Conservation (phyloP, 148 eudicot species). For the Fallopia convolvulus region DNA sequence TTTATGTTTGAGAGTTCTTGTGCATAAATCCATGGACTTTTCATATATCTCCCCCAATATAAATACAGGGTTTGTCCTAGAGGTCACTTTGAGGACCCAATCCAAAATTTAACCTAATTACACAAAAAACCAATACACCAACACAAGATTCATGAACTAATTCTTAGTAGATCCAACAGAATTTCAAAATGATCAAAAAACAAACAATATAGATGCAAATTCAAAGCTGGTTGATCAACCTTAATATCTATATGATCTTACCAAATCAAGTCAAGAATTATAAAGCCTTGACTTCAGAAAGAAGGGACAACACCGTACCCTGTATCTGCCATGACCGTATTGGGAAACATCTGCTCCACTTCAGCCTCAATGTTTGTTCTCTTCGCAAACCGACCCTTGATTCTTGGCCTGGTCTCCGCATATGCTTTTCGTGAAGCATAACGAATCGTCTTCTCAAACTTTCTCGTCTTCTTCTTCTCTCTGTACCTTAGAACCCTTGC, state of each 20-base stretch:
- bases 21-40: too few species aligned
- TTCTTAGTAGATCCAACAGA: not conserved
- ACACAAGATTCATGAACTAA: not conserved
- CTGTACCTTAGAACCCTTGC: slow-evolving; percentile 86
- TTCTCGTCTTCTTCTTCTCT: slow-evolving; percentile 86
- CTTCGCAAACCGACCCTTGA: slow-evolving; percentile 94
- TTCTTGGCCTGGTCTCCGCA: slow-evolving; percentile 91
- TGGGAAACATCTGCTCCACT: slow-evolving; percentile 42
- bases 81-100: too few species aligned
- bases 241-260: not conserved
- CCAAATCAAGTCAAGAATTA: not conserved
- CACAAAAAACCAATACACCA: not conserved
- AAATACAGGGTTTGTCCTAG: too few species aligned
- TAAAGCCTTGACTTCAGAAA: slow-evolving; percentile 16
- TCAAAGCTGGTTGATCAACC: not conserved
- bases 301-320: slow-evolving; percentile 57
- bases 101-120: not conserved
- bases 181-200: not conserved
- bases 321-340: slow-evolving; percentile 22
- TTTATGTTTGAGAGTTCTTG: too few species aligned
- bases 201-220: not conserved
- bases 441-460: slow-evolving; percentile 90
- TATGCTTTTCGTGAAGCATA: slow-evolving; percentile 98
- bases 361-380: slow-evolving; percentile 49
- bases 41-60: too few species aligned